Evolutionary conservation across 495 filamentous ascomycete species (phyloP), one percentile per base, ranked within the genome.

Genomic region (Glutinoglossum americanum): DNA sequence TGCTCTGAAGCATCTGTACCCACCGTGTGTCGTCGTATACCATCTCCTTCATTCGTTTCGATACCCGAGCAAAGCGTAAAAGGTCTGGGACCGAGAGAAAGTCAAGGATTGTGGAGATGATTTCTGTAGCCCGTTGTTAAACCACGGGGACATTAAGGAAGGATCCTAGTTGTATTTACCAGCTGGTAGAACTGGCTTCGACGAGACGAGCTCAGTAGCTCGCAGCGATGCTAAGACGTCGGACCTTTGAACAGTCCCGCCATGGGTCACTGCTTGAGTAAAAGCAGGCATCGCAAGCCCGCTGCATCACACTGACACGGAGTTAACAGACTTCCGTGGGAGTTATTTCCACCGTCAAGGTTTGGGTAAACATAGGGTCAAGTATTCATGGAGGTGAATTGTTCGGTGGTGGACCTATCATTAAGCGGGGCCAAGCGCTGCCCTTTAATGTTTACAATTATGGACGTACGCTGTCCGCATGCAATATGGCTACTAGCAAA

Each of bases 11-110:
- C 59, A 80, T 77, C 57, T 84, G 80, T 51, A 96, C 83, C 92
- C 92, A 99, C 71, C 90, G 78, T 21, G 87, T 85, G 67, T 99
- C 92, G 74, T 99, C 93, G 71, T 97, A 97, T 11, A 93, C 93
- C 89, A 99, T 99, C 68, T 99, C 92, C 62, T 83, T 84, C 76
- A 94, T 80, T 49, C 88, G 85, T 67, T 80, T 83, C 56, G 88
- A 96, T 30, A 85, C 83, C 30, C 83, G 81, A n/a, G 92, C 92
- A 66, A 85, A 89, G 56, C 80, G 79, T 60, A 96, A 74, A 45
- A 92, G 80, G 64, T 94, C 90, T 57, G 82, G 72, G 39, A 93
- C 76, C 32, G 87, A 81, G 59, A 96, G 79, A 70, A 89, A 86
- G 66, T 95, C 87, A 65, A 97, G 77, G 61, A 97, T 89, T 17